Base-by-base conservation (phyloP, 106 monocot species). In the Dioscorea dumetorum region DNA sequence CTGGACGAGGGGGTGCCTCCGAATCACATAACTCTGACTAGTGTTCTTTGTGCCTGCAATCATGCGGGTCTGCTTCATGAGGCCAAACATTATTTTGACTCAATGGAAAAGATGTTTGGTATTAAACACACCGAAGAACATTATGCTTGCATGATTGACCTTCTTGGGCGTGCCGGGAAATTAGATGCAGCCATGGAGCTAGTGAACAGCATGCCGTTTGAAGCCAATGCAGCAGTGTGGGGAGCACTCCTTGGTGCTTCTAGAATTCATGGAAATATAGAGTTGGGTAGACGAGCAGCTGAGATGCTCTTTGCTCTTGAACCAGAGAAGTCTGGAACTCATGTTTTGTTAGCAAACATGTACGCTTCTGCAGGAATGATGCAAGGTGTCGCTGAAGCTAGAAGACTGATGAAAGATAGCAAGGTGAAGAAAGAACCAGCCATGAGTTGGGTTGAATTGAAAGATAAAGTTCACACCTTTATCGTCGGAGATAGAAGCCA, bases 371-470 rank as follows among this genome's bases (percentile, higher is more conserved):
- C 78, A 12, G 86, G 95, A 0, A 77, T 63, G 67, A 79, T 84
- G 87, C 72, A 78, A 8, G 21, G 66, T 8, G 91, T 84, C 24
- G 77, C 91, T 17, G 51, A 79, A 21, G 80, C 76, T 22, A 82
- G 95, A 70, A 74, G 72, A 67, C 54, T 67, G 70, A 91, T 97
- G 89, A 86, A 77, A 67, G 84, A 80, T 20, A 71, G 70, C 60
- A 76, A 77, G 24, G 64, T 97, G 67, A 92, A 89, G 77, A 92
- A 92, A 80, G 89, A 97, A 54, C 91, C 89, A 54, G 95, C 79
- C 41, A 79, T 87, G 65, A 97, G 95, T 57, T 97, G 95, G 95
- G 76, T 97, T 19, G 84, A 89, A 60, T 18, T 85, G 64, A 89
- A 80, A 67, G 82, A 82, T 22, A 83, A 72, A 56, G 80, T 92